Percentiles rank a stretch among this genome's conserved stretches.
Conservation (phyloP, 2,329 filamentous ascomycete genomes). For the Aspergillus sclerotialis region DNA sequence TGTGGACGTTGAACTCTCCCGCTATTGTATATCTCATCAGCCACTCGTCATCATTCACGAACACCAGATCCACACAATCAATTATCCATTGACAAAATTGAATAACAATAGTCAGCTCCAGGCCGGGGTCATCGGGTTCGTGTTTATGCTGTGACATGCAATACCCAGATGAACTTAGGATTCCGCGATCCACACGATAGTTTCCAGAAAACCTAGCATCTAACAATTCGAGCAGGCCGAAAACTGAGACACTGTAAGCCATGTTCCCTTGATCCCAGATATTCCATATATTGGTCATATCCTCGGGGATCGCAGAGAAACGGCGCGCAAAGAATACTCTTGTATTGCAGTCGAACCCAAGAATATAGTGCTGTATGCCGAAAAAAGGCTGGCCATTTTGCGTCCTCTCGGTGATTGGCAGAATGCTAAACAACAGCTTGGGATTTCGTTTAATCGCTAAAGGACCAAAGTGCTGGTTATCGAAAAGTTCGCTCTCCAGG, state of each 20-base stretch:
- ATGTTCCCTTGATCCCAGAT: constrained; percentile 20
- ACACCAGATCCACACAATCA: constrained; percentile 9
- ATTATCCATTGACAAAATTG: constrained; percentile 23
- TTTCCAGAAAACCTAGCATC: constrained; percentile 11
- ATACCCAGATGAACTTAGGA: constrained; percentile 17
- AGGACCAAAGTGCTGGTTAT: constrained; percentile 4
- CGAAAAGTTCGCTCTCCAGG: constrained; percentile 14
- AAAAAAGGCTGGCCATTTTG: constrained; percentile 8
- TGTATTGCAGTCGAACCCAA: constrained; percentile 19
- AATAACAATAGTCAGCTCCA: constrained; percentile 26
- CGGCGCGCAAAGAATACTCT: constrained; percentile 18
- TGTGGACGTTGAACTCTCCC: constrained; percentile 7
- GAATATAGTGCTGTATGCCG: constrained; percentile 16
- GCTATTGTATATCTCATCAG: constrained; percentile 4
- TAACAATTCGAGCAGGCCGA: constrained; percentile 16
- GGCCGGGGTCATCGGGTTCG: constrained; percentile 20
- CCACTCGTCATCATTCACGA: constrained; percentile 9
- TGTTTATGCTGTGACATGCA: constrained; percentile 13
- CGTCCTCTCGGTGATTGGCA: constrained; percentile 14
- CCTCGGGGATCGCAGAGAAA: constrained; percentile 17
- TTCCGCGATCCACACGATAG: constrained; percentile 13
- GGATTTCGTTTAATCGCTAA: constrained; percentile 9
- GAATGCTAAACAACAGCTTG: constrained; percentile 13
- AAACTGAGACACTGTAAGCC: constrained; percentile 16
- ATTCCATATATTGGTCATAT: constrained; percentile 15